Evolutionary conservation across 169 alveolate genomes (phyloP), one percentile per base, ranked within the genome.

Genomic region (Plasmodium fragile): DNA sequence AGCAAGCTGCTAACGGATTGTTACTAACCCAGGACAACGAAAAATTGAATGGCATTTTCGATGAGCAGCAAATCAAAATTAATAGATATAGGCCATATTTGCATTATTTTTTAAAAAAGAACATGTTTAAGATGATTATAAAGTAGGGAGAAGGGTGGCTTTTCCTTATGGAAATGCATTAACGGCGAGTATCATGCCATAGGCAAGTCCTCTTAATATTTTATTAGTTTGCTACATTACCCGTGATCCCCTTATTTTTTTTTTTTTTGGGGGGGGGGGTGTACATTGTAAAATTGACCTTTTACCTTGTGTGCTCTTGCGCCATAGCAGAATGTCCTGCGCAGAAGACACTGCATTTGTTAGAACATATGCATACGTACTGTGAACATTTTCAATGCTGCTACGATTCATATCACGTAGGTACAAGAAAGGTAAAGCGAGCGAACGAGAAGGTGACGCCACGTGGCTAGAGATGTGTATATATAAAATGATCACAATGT

Each of bases 1-100:
- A 91, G 36, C 94, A 91, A 34, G 94, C 92, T 22, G 83, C 94
- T 1, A 91, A 91, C 32, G 94, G 94, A 91, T 34, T 91, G 36
- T 71, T 91, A 43, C 43, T 91, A 80, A 41, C 94, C 30, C 94
- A 91, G 53, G 94, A 91, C 45, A 91, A 91, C 72, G 94, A 91
- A 81, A 91, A 91, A 91, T 43, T 91, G 53, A 91, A 91, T 80
- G 91, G 81, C 5, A 91, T 91, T 45, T 91, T 91, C 39, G 92
- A 91, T 70, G 94, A 91, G 41, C 94, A 91, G 18, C 91, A 91
- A 91, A 55, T 91, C 4, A 91, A 91, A 30, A 81, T 91, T 80
- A 91, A 91, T 81, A 80, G 94, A 81, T 91, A 91, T 43, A 91
- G 94, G 32, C 94, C 94, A 2, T 91, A 91, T 53, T 71, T 91